Base-by-base conservation (phyloP, 2,329 filamentous ascomycete genomes). In the Pseudonectria buxi region DNA sequence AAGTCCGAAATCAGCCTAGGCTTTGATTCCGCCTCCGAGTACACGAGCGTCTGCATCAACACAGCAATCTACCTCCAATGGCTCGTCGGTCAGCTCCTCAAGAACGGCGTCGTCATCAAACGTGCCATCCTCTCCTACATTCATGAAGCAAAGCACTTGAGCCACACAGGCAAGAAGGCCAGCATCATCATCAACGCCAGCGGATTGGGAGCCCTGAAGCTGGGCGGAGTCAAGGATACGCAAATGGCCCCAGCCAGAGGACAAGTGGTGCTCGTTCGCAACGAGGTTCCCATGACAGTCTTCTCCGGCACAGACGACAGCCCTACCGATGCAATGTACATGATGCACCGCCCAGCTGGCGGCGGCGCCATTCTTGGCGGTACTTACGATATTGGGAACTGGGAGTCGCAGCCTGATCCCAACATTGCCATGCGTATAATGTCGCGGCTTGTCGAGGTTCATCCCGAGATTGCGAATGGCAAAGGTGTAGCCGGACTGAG, bases 21-120 rank as follows among this genome's bases (percentile, higher is more conserved):
- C 14, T 74, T 81, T 34, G 81, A 87, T 41, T 83, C 81, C 10
- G 88, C 78, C 15, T 84, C 77, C 33, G 69, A 73, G 36, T 95
- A 92, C 59, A 86, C 77, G 7, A 90, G 85, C 1, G 81, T 95
- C 27, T 95, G 89, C 63, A 90, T 95, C 58, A 95, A 96, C 64
- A 86, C 86, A 0, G 78, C 84, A 27, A 64, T 95, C 39, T 96
- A 95, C 62, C 76, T 95, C 3, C 78, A 86, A 4, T 95, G 85
- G 78, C 78, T 96, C 0, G 68, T 85, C 0, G 83, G 85, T 1
- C 81, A 92, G 63, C 94, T 86, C 57, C 70, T 84, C 18, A 78
- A 77, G 49, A 76, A 78, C 37, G 85, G 86, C 18, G 83, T 85
- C 6, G 67, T 77, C 1, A 66, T 90, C 51, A 74, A 76, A 50